Evolutionary conservation across 2,329 filamentous ascomycete genomes (phyloP), one percentile per base, ranked within the genome.

Genomic region (Leptographium lundbergii): DNA sequence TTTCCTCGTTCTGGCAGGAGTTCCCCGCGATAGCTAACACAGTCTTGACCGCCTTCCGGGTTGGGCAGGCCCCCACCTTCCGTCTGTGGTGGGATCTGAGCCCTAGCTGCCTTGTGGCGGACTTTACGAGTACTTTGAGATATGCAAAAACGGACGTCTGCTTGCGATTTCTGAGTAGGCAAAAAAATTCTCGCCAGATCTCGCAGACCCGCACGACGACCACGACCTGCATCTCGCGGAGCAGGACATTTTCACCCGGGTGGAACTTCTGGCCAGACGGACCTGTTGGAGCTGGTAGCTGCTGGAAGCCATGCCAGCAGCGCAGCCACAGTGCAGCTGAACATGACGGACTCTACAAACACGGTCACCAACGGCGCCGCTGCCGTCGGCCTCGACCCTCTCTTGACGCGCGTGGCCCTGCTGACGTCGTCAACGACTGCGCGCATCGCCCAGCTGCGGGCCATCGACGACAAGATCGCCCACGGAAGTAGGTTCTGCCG

Each of bases 351-450:
- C 71, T 70, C 67, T 71, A 71, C 68, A 69, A 71, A 65, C 74
- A 75, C 67, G 72, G 71, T 65, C 66, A 36, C 69, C 60, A 67
- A 68, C 56, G 65, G 70, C 62, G 56, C 51, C 59, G 17, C 6
- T 4, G 17, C 60, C 11, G 60, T 54, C 10, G 55, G 53, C 42
- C 45, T 62, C 45, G 63, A 64, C 57, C 56, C 58, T n/a, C 56
- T 60, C n/a, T 55, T 60, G 52, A 64, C 63, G n/a, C 50, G 61
- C 24, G 60, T 63, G 17, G 79, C 77, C 57, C 71, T 87, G 61
- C 74, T 76, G 57, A 85, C 83, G 50, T 86, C 85, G 54, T 87
- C 85, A 9, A 86, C 84, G 17, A 71, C 73, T 39, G 66, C 71
- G 24, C 79, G 85, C 54, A 79, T 81, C 63, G 68, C 76, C 57